A percentile compares a stretch with the other conserved stretches of the same genome.
Evolutionary conservation across 148 eudicot genomes (phyloP).

Genomic region (Oxyria digyna): DNA sequence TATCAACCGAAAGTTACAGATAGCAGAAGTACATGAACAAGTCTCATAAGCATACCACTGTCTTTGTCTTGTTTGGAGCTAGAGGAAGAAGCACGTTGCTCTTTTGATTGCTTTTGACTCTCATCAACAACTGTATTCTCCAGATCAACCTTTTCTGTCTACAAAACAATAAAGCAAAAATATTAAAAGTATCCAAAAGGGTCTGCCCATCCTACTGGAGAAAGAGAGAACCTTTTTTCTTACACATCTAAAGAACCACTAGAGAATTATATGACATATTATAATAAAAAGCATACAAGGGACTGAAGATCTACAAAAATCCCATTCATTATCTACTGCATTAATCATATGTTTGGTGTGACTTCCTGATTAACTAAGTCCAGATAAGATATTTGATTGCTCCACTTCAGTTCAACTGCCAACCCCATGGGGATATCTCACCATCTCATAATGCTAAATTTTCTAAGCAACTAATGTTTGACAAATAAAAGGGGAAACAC

Average conservation of each 20-base stretch:
- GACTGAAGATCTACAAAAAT: background rate
- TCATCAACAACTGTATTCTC: slow-evolving; percentile 97
- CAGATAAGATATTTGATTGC: background rate
- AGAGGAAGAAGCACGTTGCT: slow-evolving; percentile 27
- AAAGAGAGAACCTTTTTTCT: background rate
- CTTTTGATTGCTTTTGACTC: slow-evolving; percentile 75
- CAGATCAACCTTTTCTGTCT: slow-evolving; percentile 95
- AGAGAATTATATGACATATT: background rate
- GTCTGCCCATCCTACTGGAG: background rate
- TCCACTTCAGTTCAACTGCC: background rate
- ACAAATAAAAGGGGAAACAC: background rate
- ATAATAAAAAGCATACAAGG: too few species aligned
- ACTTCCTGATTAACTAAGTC: background rate
- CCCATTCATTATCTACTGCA: background rate
- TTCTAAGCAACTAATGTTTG: slow-evolving; percentile 3
- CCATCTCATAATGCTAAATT: background rate
- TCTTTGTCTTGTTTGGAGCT: slow-evolving; percentile 58
- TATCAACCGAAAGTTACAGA: background rate
- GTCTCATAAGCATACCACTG: slow-evolving; percentile 40
- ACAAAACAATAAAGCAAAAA: slow-evolving; percentile 11
- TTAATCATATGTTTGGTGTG: background rate
- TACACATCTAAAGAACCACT: background rate
- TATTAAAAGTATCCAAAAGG: background rate
- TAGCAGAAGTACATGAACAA: background rate
- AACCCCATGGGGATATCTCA: background rate